Percentiles rank a stretch among this genome's conserved stretches.
phyloP scores from a whole-genome alignment of 1,284 basidiomycete genomes.

The Thecaphora frezii region DNA sequence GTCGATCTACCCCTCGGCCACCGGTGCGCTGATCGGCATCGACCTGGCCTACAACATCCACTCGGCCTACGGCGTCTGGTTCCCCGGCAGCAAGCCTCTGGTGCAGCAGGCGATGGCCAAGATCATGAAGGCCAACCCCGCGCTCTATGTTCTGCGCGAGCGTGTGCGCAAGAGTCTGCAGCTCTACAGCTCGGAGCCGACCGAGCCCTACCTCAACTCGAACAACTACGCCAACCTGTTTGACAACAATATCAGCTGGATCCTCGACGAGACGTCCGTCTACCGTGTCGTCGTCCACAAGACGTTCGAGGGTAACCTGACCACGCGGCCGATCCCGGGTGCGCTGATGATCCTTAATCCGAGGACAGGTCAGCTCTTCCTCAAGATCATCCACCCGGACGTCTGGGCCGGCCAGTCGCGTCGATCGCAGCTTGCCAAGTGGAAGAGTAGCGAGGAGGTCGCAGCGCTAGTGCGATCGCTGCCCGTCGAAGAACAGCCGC shows the following conservation, averaged over 20 bases:
- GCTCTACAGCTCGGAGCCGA: slow-evolving; percentile 97
- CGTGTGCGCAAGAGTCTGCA: slow-evolving; percentile 98
- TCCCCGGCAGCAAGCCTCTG: slow-evolving; percentile 96
- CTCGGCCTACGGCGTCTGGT: slow-evolving; percentile 99
- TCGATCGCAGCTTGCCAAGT: slow-evolving; percentile 97
- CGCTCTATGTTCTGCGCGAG: slow-evolving; percentile 95
- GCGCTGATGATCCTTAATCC: slow-evolving; percentile 99
- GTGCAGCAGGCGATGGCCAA: slow-evolving; percentile 99
- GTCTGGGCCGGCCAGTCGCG: slow-evolving; percentile 99
- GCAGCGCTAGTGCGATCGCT: slow-evolving; percentile 93
- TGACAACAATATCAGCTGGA: slow-evolving; percentile 99
- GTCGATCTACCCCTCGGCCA: slow-evolving; percentile 97
- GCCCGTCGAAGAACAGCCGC: slow-evolving; percentile 98
- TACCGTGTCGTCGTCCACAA: slow-evolving; percentile 99
- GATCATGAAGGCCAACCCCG: slow-evolving; percentile 98
- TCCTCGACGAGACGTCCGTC: slow-evolving; percentile 98
- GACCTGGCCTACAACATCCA: slow-evolving; percentile 97
- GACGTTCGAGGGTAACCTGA: slow-evolving; percentile 73
- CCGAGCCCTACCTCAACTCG: slow-evolving; percentile 93
- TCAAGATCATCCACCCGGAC: slow-evolving; percentile 99
- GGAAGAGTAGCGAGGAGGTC: slow-evolving; percentile 99
- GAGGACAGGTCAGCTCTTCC: slow-evolving; percentile 93
- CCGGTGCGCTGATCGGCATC: slow-evolving; percentile 97
- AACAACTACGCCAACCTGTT: slow-evolving; percentile 95
- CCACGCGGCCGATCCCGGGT: slow-evolving; percentile 81